phyloP scores from a whole-genome alignment of 352 stramenopile species.

The Pythium insidiosum region DNA sequence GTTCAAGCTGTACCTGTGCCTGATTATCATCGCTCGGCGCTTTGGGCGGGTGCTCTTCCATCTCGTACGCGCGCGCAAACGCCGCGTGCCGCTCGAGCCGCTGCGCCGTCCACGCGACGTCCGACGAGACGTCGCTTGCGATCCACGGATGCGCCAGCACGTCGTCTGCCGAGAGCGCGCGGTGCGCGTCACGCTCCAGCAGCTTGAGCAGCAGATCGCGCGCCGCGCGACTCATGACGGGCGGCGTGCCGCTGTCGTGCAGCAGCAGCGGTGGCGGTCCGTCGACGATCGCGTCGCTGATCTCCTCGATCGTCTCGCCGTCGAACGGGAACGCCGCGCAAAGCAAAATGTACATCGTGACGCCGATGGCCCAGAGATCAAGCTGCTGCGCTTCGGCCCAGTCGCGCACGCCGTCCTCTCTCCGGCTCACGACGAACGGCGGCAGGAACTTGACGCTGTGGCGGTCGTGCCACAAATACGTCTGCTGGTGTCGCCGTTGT shows the following conservation, averaged over 20 bases:
- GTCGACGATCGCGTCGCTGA: slow-evolving; percentile 10
- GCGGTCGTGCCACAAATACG: slow-evolving; percentile 49
- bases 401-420: slow-evolving; percentile 20
- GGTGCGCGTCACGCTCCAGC: slow-evolving; percentile 38
- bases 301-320: slow-evolving; percentile 13
- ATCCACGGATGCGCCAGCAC: slow-evolving; percentile 64
- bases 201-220: slow-evolving; percentile 50
- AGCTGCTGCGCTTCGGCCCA: slow-evolving; percentile 60
- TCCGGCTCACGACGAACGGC: slow-evolving; percentile 34
- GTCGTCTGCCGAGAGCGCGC: slow-evolving; percentile 50
- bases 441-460: slow-evolving; percentile 60
- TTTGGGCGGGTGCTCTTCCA: slow-evolving; percentile 17
- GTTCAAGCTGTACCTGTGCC: no score
- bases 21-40: not conserved
- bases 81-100: slow-evolving; percentile 26
- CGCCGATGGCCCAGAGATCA: slow-evolving; percentile 64
- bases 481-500: slow-evolving; percentile 1
- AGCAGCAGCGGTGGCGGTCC: slow-evolving; percentile 21
- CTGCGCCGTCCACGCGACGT: slow-evolving; percentile 32
- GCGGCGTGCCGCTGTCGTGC: no score
- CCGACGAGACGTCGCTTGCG: slow-evolving; percentile 29
- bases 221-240: slow-evolving; percentile 49
- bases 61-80: slow-evolving; percentile 37
- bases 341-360: slow-evolving; percentile 66
- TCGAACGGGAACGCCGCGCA: slow-evolving; percentile 54